Evolutionary conservation across 192 early-diverging fungal species (phyloP), one percentile per base, ranked within the genome.

Genomic region (Powellomyces hirtus): DNA sequence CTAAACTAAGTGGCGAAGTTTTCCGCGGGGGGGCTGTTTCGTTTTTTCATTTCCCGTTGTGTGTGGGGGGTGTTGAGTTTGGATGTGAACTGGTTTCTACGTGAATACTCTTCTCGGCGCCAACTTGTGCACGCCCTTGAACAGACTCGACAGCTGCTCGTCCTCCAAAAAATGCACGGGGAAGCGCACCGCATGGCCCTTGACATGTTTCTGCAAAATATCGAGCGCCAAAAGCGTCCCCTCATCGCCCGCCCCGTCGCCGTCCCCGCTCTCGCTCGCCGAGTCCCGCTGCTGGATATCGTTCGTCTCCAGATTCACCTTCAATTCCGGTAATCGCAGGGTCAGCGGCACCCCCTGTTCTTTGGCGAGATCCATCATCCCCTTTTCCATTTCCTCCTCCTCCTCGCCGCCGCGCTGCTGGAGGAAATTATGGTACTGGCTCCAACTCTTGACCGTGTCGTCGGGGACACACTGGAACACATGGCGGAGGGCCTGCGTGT

Each of bases 401-500:
- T 62, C 62, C 33, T 53, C 44, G 2, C 62, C 62, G 13, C 70
- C 70, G 30, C 62, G 33, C 6, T 36, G 27, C 38, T 63, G 1
- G 11, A 68, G 34, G 38, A 76, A 76, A 14, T 45, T 37, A 16
- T 73, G 30, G 63, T 73, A 73, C 31, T 74, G 30, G 14, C 60
- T 38, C 80, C 86, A 90, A 33, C 66, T 88, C 45, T 78, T 77
- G 33, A 89, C 81, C 0, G 90, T 90, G 52, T 94, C 88, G 62
- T 95, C 92, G 16, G 94, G 94, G 20, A 93, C 87, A 72, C 89
- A 91, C 33, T 86, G 86, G 78, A 95, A 95, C 8, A 94, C 88
- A 20, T 90, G 83, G 29, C 94, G 78, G 73, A 91, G 92, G 34
- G 82, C 77, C 22, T 64, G 55, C 22, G 89, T 90, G 77, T 96